Percentiles rank a stretch among this genome's conserved stretches.
These are phyloP conservation scores for Sporothrix variecibatus DNA, from an alignment of 2,329 filamentous ascomycete genomes.

Conservation along the genomic window DNA sequence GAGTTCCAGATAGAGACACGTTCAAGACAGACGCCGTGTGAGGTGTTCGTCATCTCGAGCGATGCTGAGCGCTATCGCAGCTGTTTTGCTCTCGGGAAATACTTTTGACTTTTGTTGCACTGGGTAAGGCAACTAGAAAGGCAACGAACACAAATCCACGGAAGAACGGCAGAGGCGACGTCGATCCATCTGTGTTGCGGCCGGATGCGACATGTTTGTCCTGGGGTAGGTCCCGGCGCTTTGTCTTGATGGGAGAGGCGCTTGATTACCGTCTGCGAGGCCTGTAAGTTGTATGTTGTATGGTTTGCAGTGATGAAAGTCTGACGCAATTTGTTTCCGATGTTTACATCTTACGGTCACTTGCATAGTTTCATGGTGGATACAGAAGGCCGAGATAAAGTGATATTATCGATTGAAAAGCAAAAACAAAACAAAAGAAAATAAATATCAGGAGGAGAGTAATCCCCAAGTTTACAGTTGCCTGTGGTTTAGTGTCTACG, in stretches of 20 bases:
- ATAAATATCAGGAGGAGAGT: not conserved
- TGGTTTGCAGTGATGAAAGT: not conserved
- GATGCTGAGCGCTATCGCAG: not conserved
- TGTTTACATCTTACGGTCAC: not conserved
- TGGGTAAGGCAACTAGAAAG: not conserved
- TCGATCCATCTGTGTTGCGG: not conserved
- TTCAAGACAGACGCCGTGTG: not conserved
- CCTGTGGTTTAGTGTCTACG: not conserved
- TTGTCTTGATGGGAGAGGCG: not conserved
- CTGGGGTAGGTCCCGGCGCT: not conserved
- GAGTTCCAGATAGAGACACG: not conserved
- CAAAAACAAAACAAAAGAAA: not conserved
- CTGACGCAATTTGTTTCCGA: not conserved
- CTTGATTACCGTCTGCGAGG: not conserved
- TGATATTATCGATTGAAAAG: not conserved
- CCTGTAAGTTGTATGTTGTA: not conserved
- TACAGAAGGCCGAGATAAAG: too few relatives aligned
- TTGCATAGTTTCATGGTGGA: not conserved
- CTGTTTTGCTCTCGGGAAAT: not conserved
- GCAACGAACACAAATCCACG: not conserved
- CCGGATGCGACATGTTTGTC: not conserved
- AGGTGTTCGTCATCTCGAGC: not conserved
- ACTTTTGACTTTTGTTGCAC: not conserved
- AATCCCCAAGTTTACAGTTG: not conserved
- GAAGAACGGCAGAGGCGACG: not conserved